These are phyloP conservation scores for Hypoxylon sp. DNA, from an alignment of 2,329 filamentous ascomycete species.

Conservation along the genomic window DNA sequence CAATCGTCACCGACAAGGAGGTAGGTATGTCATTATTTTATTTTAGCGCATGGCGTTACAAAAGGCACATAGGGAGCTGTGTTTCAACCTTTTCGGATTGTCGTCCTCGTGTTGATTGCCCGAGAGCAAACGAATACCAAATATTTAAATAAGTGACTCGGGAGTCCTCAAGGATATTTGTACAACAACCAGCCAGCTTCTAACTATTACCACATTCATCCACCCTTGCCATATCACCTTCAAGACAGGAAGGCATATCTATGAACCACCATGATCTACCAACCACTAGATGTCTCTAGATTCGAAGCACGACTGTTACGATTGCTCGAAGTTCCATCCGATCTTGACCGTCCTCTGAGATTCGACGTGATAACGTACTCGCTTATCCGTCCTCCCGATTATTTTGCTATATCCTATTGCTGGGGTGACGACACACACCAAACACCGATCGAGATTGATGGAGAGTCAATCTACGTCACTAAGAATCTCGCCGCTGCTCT, in stretches of 20 bases:
- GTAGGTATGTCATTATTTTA: not conserved
- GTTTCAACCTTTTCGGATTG: not conserved
- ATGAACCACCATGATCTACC: slow-evolving; percentile 14
- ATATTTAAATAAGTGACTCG: not conserved
- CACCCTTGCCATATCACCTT: not conserved
- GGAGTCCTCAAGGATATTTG: not conserved
- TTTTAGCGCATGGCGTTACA: not conserved
- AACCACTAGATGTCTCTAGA: slow-evolving; percentile 14
- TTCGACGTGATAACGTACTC: slow-evolving; percentile 11
- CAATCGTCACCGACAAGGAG: slow-evolving; percentile 1
- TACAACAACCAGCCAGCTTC: not conserved
- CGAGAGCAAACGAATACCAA: not conserved
- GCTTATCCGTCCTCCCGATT: slow-evolving; percentile 18
- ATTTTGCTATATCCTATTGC: slow-evolving; percentile 22
- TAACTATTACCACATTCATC: not conserved
- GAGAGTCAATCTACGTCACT: slow-evolving; percentile 6
- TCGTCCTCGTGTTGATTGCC: not conserved
- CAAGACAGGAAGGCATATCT: not conserved
- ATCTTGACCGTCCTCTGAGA: slow-evolving; percentile 1
- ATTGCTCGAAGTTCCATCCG: slow-evolving; percentile 16
- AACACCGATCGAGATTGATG: slow-evolving; percentile 15
- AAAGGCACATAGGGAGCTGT: not conserved
- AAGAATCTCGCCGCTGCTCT: slow-evolving; percentile 15
- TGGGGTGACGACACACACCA: slow-evolving; percentile 13
- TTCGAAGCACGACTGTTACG: slow-evolving; percentile 25